A percentile compares a stretch with the other conserved stretches of the same genome.
Evolutionary conservation across 352 stramenopile species (phyloP).

Genomic region (Phytophthora nicotianae): DNA sequence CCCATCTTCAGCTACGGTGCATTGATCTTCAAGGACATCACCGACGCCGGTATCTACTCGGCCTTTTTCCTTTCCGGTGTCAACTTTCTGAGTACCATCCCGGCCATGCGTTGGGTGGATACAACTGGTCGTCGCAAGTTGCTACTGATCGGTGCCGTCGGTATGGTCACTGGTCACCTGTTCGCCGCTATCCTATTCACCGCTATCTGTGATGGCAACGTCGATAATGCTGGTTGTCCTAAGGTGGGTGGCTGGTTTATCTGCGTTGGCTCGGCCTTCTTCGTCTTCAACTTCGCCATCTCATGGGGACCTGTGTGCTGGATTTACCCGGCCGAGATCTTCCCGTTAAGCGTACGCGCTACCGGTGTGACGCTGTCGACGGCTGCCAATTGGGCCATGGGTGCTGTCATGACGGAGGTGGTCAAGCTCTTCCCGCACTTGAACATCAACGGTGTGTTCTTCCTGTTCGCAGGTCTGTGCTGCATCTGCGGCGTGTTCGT

Average conservation of each 20-base stretch:
- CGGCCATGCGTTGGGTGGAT: conserved; percentile 55
- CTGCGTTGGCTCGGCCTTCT: conserved; percentile 47
- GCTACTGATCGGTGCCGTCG: conserved; percentile 42
- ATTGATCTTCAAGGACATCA: conserved; percentile 56
- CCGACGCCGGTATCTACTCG: conserved; percentile 44
- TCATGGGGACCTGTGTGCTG: conserved; percentile 45
- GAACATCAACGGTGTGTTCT: conserved; percentile 54
- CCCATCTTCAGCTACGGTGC: conserved; percentile 51
- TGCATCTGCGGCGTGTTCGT: conserved; percentile 46
- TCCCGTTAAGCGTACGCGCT: conserved; percentile 44
- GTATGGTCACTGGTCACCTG: conserved; percentile 53
- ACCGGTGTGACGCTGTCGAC: conserved; percentile 53
- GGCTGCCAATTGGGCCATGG: conserved; percentile 55
- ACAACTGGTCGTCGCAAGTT: conserved; percentile 47
- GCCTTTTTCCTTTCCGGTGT: conserved; percentile 52
- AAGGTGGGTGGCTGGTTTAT: conserved; percentile 46
- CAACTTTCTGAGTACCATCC: conserved; percentile 56
- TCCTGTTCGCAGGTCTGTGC: conserved; percentile 53
- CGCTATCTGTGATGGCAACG: conserved; percentile 41
- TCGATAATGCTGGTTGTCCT: conserved; percentile 35
- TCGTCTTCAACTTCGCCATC: conserved; percentile 49
- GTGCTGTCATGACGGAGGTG: conserved; percentile 53
- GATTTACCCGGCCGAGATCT: conserved; percentile 50
- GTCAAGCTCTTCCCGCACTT: conserved; percentile 56
- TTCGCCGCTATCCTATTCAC: conserved; percentile 49